Evolutionary conservation across 192 early-diverging fungal genomes (phyloP), one percentile per base, ranked within the genome.

Genomic region (Phycomyces nitens): DNA sequence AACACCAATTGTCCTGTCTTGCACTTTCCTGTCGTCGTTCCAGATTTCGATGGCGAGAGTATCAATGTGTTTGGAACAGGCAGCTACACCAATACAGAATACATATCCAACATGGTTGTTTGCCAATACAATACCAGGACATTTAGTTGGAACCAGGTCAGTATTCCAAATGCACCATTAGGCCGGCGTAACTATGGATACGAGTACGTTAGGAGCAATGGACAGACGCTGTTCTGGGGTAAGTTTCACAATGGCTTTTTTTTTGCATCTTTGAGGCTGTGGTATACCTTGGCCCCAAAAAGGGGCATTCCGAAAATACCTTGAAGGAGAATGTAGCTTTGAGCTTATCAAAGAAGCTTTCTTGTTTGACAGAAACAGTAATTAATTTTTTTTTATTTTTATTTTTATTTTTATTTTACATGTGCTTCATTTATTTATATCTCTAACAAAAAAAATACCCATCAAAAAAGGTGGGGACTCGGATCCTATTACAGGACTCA

Each of bases 61-160:
- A 24, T 60, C 15, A 60, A 60, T 29, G 26, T 43, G 10, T 60
- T 60, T 43, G 58, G 58, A 9, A 22, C 58, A 47, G 58, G 58
- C 5, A 60, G 58, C 40, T 43, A 44, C 26, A n/a, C 40, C 12
- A 60, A 43, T 49, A 43, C 22, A 1, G 16, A 40, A 3, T 60
- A 60, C 26, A 24, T 23, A 4, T 22, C 40, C 15, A 44, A 20
- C 15, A 60, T 49, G 58, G 5, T 24, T 23, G 40, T 42, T 16
- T 60, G 58, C 26, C 39, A 60, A 23, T 60, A 18, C 27, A 60
- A 60, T 23, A 60, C 58, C 5, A 23, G 2, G 5, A 60, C 38
- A 0, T 23, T 18, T 40, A 43, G 10, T 23, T 60, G 58, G 58
- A 43, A 40, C 22, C 40, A 60, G 26, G 15, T 60, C 20, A 42